phyloP scores from a whole-genome alignment of 768 basidiomycete species.

The Russula sp. region DNA sequence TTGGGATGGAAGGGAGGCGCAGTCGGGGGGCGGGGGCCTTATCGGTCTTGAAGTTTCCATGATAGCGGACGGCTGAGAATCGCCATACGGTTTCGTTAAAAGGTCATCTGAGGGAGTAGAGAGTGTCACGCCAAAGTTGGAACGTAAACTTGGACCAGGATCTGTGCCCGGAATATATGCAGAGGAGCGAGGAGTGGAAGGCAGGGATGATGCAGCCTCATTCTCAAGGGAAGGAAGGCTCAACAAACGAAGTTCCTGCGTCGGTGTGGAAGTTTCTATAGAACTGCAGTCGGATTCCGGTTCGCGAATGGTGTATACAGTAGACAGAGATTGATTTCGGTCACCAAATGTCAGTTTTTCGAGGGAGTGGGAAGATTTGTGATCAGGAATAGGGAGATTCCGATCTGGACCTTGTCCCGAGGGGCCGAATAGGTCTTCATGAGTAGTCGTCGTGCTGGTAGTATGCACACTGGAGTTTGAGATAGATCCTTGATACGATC shows the following conservation, averaged over 20 bases:
- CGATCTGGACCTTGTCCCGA: neutral
- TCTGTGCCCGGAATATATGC: too few species aligned
- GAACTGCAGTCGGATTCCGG: constrained; percentile 30
- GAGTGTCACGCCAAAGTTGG: constrained; percentile 39
- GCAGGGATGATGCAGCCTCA: constrained; percentile 33
- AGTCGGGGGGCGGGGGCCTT: neutral
- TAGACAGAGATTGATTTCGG: constrained; percentile 35
- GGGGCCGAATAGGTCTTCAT: neutral
- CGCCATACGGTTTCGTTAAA: neutral
- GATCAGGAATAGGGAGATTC: constrained; percentile 32
- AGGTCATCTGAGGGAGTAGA: constrained; percentile 41
- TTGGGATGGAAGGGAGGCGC: neutral
- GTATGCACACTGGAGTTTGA: neutral
- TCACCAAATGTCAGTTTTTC: constrained; percentile 30
- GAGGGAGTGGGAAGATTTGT: constrained; percentile 32
- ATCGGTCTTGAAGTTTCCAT: neutral
- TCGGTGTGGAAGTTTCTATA: constrained; percentile 36
- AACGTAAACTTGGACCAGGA: constrained; percentile 36
- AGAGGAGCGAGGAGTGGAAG: constrained; percentile 71
- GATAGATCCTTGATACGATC: neutral
- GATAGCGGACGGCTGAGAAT: neutral
- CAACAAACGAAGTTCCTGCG: constrained; percentile 18
- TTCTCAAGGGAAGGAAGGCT: constrained; percentile 35
- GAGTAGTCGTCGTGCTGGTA: neutral
- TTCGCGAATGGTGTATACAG: constrained; percentile 41